A percentile compares a stretch with the other conserved stretches of the same genome.
Conservation (phyloP, 2,329 filamentous ascomycete species). For the Colletotrichum karsti region DNA sequence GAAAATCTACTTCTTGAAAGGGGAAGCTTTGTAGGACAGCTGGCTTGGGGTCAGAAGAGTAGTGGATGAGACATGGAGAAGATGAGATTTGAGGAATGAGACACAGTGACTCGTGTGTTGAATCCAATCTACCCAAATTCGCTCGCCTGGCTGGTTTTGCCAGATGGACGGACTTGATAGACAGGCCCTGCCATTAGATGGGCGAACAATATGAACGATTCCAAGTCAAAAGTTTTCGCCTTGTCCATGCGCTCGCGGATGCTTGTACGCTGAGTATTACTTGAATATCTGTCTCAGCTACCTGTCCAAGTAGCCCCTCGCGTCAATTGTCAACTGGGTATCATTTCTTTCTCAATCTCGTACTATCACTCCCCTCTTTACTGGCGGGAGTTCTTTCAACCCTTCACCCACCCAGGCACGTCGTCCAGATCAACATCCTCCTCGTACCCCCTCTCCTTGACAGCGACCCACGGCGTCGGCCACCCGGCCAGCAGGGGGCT, state of each 20-base stretch:
- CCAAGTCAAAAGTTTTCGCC: neutral
- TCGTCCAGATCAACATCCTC: conserved; percentile 69
- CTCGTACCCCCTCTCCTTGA: conserved; percentile 67
- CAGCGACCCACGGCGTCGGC: conserved; percentile 76
- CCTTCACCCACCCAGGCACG: conserved; percentile 80
- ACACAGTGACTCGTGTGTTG: neutral
- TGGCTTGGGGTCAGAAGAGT: neutral
- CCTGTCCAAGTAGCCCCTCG: neutral
- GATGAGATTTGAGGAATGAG: neutral
- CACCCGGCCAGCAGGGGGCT: conserved; percentile 77
- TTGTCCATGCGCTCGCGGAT: neutral
- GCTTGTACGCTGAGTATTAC: neutral
- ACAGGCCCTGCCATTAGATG: neutral
- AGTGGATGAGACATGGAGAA: too few relatives aligned
- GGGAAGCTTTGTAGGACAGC: neutral
- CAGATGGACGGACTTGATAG: neutral
- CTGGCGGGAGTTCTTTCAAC: conserved; percentile 33
- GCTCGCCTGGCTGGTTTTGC: neutral
- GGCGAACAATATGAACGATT: conserved; percentile 1
- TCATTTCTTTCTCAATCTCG: neutral
- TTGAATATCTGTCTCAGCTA: too few relatives aligned
- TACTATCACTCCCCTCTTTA: too few relatives aligned
- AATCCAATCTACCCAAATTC: neutral
- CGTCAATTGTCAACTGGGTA: conserved; percentile 12
- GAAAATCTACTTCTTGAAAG: conserved; percentile 16